These are phyloP conservation scores for Fragosphaeria purpurea DNA, from an alignment of 2,329 filamentous ascomycete species.

Conservation along the genomic window DNA sequence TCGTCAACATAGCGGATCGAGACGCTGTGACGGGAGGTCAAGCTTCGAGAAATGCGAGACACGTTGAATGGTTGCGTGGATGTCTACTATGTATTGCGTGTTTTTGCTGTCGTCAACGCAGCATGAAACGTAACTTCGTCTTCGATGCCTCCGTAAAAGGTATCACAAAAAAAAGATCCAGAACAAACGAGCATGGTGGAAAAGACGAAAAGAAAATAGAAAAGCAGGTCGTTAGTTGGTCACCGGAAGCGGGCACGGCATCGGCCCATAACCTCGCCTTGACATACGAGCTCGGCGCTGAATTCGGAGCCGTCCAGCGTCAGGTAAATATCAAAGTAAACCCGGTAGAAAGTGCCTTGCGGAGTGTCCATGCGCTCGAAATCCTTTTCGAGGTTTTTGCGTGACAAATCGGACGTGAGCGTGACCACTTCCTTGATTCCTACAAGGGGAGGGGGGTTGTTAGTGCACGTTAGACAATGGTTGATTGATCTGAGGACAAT, in stretches of 20 bases:
- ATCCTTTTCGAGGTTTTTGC: slow-evolving; percentile 98
- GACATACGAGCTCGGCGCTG: slow-evolving; percentile 96
- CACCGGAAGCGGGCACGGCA: slow-evolving; percentile 82
- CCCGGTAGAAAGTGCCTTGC: slow-evolving; percentile 88
- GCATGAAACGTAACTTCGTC: too few relatives aligned
- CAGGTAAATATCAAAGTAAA: slow-evolving; percentile 72
- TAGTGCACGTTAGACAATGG: not conserved
- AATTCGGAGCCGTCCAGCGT: slow-evolving; percentile 96
- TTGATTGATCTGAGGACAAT: too few relatives aligned
- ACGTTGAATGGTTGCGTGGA: too few relatives aligned
- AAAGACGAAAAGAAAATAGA: not conserved
- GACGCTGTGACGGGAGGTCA: too few relatives aligned
- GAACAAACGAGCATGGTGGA: too few relatives aligned
- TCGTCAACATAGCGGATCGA: too few relatives aligned
- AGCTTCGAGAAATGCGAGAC: too few relatives aligned
- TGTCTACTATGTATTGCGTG: too few relatives aligned
- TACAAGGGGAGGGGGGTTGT: slow-evolving; percentile 25
- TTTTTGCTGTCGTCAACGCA: too few relatives aligned
- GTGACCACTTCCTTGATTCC: slow-evolving; percentile 99
- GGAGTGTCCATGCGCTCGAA: slow-evolving; percentile 99
- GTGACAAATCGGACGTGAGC: slow-evolving; percentile 88
- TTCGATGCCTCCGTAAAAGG: too few relatives aligned
- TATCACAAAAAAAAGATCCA: too few relatives aligned
- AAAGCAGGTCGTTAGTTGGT: slow-evolving; percentile 6
- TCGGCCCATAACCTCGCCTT: slow-evolving; percentile 96